A percentile compares a stretch with the other conserved stretches of the same genome.
Evolutionary conservation across 306 rosid species (phyloP).

Genomic region (Vigna unguiculata): DNA sequence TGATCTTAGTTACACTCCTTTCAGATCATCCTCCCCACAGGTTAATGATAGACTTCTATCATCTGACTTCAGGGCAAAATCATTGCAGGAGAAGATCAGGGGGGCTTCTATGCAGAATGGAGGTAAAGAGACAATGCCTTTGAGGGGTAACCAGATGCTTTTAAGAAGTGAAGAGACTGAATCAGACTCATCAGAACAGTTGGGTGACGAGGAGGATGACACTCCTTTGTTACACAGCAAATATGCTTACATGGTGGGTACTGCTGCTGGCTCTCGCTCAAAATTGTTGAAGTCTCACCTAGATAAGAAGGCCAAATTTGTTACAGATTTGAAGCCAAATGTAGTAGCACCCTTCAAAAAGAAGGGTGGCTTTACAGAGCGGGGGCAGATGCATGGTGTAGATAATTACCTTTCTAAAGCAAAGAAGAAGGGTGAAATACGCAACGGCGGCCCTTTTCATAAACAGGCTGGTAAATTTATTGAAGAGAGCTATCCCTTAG

Average conservation of each 20-base stretch:
- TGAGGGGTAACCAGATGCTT: slow-evolving; percentile 58
- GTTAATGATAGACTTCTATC: slow-evolving; percentile 62
- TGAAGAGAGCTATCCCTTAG: slow-evolving; percentile 60
- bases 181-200: slow-evolving; percentile 91
- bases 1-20: slow-evolving; percentile 64
- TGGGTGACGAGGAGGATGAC: slow-evolving; percentile 79
- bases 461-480: slow-evolving; percentile 52
- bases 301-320: slow-evolving; percentile 68
- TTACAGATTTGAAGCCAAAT: slow-evolving; percentile 58
- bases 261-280: slow-evolving; percentile 64
- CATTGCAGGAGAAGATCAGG: slow-evolving; percentile 64
- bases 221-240: slow-evolving; percentile 80
- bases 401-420: slow-evolving; percentile 64
- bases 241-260: slow-evolving; percentile 65
- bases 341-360: slow-evolving; percentile 55
- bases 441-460: slow-evolving; percentile 56
- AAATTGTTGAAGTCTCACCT: slow-evolving; percentile 60
- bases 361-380: slow-evolving; percentile 60
- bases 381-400: slow-evolving; percentile 52
- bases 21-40: slow-evolving; percentile 82
- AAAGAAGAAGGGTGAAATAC: slow-evolving; percentile 77
- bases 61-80: slow-evolving; percentile 69
- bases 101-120: slow-evolving; percentile 64
- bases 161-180: slow-evolving; percentile 83
- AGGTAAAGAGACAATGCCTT: slow-evolving; percentile 52